phyloP scores from a whole-genome alignment of 164 flowering plant genomes.

The Houttuynia cordata region DNA sequence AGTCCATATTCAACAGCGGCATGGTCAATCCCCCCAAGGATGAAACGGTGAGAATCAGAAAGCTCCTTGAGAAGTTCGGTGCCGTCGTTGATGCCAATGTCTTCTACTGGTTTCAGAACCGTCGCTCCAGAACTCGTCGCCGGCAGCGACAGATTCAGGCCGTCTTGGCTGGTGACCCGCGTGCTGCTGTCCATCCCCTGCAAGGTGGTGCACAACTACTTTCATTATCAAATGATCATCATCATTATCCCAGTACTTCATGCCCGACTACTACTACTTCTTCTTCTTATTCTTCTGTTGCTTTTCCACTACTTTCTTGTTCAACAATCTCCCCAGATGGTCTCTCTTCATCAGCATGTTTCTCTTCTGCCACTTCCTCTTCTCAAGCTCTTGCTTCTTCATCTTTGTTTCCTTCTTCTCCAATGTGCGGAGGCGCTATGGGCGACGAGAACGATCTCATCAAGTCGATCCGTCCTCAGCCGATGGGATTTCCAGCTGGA shows the following conservation, averaged over 20 bases:
- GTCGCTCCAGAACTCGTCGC: slow-evolving; percentile 81
- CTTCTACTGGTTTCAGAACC: slow-evolving; percentile 94
- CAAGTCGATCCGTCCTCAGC: slow-evolving; percentile 29
- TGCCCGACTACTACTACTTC: slow-evolving; percentile 1
- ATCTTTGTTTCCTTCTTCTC: slow-evolving; percentile 14
- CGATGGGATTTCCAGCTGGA: slow-evolving; percentile 31
- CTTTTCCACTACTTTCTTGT: slow-evolving; percentile 4
- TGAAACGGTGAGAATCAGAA: slow-evolving; percentile 74
- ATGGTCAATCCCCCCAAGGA: slow-evolving; percentile 96
- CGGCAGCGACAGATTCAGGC: slow-evolving; percentile 80
- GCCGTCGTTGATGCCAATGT: slow-evolving; percentile 90
- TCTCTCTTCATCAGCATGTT: too few species aligned
- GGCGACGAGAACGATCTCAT: slow-evolving; percentile 11
- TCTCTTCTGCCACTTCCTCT: neutral
- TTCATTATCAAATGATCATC: neutral
- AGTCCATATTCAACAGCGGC: slow-evolving; percentile 95
- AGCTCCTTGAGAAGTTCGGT: slow-evolving; percentile 73
- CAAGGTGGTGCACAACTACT: slow-evolving; percentile 22
- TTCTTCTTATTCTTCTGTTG: slow-evolving; percentile 1
- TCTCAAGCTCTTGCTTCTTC: slow-evolving; percentile 5
- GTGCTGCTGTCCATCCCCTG: slow-evolving; percentile 1
- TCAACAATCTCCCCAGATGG: neutral
- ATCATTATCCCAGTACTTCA: too few species aligned
- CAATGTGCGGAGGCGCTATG: neutral
- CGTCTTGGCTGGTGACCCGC: slow-evolving; percentile 16